Conservation (phyloP, 352 stramenopile genomes). For the Pythium phragmiticola region DNA sequence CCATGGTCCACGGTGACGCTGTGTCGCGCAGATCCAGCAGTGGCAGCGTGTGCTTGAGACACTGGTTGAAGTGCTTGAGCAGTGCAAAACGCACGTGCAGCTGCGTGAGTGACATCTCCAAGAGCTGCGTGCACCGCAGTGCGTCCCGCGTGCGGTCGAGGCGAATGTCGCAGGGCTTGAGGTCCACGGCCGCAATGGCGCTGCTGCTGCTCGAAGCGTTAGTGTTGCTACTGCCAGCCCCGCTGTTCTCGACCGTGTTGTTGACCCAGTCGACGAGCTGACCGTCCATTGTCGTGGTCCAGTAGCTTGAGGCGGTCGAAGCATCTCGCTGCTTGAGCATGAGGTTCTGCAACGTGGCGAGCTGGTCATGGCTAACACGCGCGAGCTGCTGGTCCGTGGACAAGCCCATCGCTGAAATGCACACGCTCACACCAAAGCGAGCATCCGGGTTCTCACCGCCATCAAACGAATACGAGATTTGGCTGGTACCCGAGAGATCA, state of each 20-base stretch:
- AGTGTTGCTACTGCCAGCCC: background rate
- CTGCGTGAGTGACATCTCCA: constrained; percentile 51
- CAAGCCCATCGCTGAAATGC: constrained; percentile 57
- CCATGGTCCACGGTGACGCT: constrained; percentile 69
- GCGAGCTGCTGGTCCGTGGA: constrained; percentile 64
- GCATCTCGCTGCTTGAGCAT: constrained; percentile 14
- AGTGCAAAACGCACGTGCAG: constrained; percentile 79
- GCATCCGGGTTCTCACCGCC: constrained; percentile 55
- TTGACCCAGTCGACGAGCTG: constrained; percentile 90
- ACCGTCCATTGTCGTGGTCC: constrained; percentile 72
- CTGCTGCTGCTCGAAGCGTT: constrained; percentile 5
- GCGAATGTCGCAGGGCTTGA: constrained; percentile 70
- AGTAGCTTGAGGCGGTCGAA: constrained; percentile 18
- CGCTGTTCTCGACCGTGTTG: constrained; percentile 52
- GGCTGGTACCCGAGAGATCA: constrained; percentile 50
- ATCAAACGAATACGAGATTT: constrained; percentile 59
- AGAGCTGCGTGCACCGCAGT: constrained; percentile 65
- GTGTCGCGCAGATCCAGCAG: constrained; percentile 79
- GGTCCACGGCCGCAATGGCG: constrained; percentile 43
- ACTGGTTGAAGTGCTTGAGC: constrained; percentile 82
- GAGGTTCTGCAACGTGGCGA: constrained; percentile 35
- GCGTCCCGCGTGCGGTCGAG: constrained; percentile 70
- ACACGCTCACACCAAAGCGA: constrained; percentile 59
- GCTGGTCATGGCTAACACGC: constrained; percentile 35
- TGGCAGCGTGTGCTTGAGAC: constrained; percentile 60